Evolutionary conservation across 306 rosid genomes (phyloP).

Genomic region (Cicer arietinum): DNA sequence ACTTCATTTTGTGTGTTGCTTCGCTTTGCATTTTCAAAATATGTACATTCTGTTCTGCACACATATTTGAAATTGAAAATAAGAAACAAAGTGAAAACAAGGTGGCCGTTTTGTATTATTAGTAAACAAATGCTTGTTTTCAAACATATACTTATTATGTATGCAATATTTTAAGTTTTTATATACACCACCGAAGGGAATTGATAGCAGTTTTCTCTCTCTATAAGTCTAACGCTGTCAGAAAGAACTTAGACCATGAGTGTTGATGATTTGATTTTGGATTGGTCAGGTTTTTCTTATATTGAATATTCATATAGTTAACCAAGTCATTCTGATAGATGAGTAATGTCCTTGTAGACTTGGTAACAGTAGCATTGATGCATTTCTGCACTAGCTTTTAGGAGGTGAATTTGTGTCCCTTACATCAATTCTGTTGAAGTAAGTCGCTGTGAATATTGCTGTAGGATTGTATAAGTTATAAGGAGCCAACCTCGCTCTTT

Average conservation of each 20-base stretch:
- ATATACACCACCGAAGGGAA: neutral
- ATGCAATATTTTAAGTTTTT: slow-evolving; percentile 2
- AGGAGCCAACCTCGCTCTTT: slow-evolving; percentile 84
- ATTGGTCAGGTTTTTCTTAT: neutral
- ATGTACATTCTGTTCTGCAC: no score
- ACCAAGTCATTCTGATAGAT: slow-evolving; percentile 7
- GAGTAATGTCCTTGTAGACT: slow-evolving; percentile 3
- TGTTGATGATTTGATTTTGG: slow-evolving; percentile 25
- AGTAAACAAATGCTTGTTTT: neutral
- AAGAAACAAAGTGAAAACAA: no score
- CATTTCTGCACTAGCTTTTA: slow-evolving; percentile 34
- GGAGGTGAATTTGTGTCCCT: slow-evolving; percentile 40
- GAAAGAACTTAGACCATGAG: slow-evolving; percentile 25
- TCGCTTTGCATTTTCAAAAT: no score
- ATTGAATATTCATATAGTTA: slow-evolving; percentile 5
- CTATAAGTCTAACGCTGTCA: neutral
- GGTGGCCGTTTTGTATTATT: no score
- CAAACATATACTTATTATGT: slow-evolving; percentile 4
- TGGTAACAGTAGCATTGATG: neutral
- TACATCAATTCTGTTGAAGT: slow-evolving; percentile 42
- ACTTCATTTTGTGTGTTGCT: no score
- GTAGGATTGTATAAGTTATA: slow-evolving; percentile 67
- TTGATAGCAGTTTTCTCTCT: slow-evolving; percentile 11
- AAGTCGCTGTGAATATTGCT: slow-evolving; percentile 50
- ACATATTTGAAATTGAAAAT: no score